phyloP scores from a whole-genome alignment of 23 red algal species.

The Agarophyton chilense region DNA sequence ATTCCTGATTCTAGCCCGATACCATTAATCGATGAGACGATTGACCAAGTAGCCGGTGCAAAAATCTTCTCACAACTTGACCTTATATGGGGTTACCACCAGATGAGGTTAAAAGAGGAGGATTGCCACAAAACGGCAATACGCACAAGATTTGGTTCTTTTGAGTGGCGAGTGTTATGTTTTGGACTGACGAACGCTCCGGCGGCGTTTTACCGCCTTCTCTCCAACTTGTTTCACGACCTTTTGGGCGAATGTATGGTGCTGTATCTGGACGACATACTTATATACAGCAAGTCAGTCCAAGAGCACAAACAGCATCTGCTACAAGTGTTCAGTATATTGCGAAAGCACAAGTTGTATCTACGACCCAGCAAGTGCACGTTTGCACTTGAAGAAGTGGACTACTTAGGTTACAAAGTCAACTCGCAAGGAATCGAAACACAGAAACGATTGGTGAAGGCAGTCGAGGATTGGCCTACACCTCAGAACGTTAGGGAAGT shows the following conservation, averaged over 20 bases:
- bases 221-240: not conserved
- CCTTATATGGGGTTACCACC: not conserved
- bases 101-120: constrained; percentile 5
- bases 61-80: constrained; percentile 32
- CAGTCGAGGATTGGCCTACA: not conserved
- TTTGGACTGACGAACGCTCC: constrained; percentile 9
- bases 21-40: not conserved
- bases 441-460: not conserved
- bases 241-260: constrained; percentile 11
- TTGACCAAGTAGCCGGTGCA: constrained; percentile 35
- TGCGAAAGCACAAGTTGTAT: not conserved
- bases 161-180: constrained; percentile 16
- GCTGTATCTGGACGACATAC: constrained; percentile 18
- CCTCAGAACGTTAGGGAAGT: not conserved
- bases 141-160: constrained; percentile 29
- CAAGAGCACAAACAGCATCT: constrained; percentile 21
- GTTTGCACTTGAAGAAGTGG: not conserved
- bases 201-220: not conserved
- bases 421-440: not conserved
- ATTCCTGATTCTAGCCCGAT: constrained; percentile 17
- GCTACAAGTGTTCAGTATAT: not conserved
- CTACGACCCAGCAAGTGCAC: not conserved
- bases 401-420: constrained; percentile 14
- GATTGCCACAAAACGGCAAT: constrained; percentile 31
- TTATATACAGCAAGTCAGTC: constrained; percentile 8